Base-by-base conservation (phyloP, 148 eudicot genomes). In the Talinum fruticosum region DNA sequence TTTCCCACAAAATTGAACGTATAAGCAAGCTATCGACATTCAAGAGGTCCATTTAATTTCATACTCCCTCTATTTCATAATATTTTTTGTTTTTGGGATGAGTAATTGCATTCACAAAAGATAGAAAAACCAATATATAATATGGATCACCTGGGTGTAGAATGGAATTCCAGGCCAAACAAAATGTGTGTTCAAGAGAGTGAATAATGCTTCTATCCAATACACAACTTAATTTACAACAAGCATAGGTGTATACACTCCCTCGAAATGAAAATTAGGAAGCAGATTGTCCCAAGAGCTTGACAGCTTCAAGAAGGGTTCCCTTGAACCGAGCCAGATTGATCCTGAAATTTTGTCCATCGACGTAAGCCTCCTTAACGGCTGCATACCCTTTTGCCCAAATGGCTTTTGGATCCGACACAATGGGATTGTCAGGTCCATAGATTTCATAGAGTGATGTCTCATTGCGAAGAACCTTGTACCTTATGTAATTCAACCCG, bases 401-500 rank as follows among this genome's bases (percentile, higher is more conserved):
- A 10, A 86, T 32, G 2, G 83, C 75, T 2, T 67, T 71, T 0
- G 87, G 85, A 75, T 90, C 85, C 0, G 79, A 68, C 30, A 89
- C 71, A 16, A 87, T 64, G 2, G 90, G 84, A 76, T 88, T 77
- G n/a, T 88, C 79, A 13, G 72, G 72, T 29, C 88, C 86, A 41
- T 85, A 90, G 12, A 69, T 57, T 13, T 82, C 78, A 8, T 81
- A 68, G 12, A 90, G 84, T 6, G 94, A 86, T 41, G 92, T 90
- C 76, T 90, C 94, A 44, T 89, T 89, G 0, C 87, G 79, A 75
- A 82, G 78, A 71, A 90, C 81, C 79, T 86, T 87, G 76, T 91
- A 91, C 69, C 88, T 79, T 66, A 91, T 35, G 71, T 91, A 91
- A 3, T 76, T 78, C 53, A 89, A 67, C 0, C 92, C 90, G 83